These are phyloP conservation scores for Debaryomycetaceae sp. DNA, from an alignment of 1,139 yeast species.

Conservation along the genomic window DNA sequence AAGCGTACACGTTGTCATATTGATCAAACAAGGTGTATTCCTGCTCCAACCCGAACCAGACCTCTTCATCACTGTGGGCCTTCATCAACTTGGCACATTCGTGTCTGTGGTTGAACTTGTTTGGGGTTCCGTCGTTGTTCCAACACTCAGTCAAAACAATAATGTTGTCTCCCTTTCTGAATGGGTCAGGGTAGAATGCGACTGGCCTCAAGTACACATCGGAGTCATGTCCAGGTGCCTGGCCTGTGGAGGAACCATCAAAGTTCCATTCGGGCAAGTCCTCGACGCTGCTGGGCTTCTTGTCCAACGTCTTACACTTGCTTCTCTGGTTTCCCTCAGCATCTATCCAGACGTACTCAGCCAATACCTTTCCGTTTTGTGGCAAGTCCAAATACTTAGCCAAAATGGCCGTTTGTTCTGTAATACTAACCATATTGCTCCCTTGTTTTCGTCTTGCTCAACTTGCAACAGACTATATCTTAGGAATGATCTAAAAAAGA, in stretches of 20 bases:
- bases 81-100: conserved; percentile 95
- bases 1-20: conserved; percentile 86
- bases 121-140: conserved; percentile 98
- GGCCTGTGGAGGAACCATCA: conserved; percentile 97
- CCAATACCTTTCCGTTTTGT: conserved; percentile 83
- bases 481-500: background rate
- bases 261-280: conserved; percentile 99
- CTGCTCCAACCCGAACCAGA: conserved; percentile 99
- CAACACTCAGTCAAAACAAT: conserved; percentile 94
- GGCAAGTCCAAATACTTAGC: conserved; percentile 79
- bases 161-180: conserved; percentile 96
- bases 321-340: conserved; percentile 91
- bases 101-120: conserved; percentile 96
- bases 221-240: conserved; percentile 98
- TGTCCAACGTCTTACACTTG: conserved; percentile 80
- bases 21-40: conserved; percentile 96
- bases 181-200: conserved; percentile 92
- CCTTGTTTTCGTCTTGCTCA: background rate
- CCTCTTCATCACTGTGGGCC: conserved; percentile 80
- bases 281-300: conserved; percentile 67
- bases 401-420: conserved; percentile 73
- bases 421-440: conserved; percentile 17
- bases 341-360: conserved; percentile 98
- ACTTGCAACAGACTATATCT: background rate
- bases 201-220: conserved; percentile 93